phyloP scores from a whole-genome alignment of 257 asterid species.

The Solanum medicagineum region DNA sequence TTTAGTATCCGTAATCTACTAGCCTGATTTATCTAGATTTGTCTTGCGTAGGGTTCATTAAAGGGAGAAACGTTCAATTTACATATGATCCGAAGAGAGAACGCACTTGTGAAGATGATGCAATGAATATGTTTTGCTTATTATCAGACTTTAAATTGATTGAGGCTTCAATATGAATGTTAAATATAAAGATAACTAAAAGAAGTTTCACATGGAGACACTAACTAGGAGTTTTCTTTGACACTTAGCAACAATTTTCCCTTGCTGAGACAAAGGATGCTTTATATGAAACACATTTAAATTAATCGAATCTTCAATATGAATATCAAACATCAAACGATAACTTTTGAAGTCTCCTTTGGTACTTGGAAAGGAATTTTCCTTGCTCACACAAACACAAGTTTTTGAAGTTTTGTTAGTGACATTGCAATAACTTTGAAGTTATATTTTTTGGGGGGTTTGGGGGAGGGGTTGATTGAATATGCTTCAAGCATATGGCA shows the following conservation, averaged over 20 bases:
- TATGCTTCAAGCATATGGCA: neutral
- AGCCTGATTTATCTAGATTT: neutral
- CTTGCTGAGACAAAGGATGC: neutral
- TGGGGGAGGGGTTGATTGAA: neutral
- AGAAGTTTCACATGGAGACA: no score
- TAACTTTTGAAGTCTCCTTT: neutral
- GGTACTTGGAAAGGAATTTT: neutral
- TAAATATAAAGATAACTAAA: no score
- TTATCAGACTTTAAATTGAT: no score
- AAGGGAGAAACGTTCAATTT: neutral
- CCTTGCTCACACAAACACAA: neutral
- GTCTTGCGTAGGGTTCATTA: neutral
- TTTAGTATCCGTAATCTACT: neutral
- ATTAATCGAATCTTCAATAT: neutral
- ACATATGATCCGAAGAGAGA: no score
- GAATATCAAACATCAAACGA: neutral
- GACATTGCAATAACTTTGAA: neutral
- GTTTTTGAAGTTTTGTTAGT: neutral
- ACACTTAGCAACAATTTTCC: neutral
- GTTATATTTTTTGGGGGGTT: neutral
- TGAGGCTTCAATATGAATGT: neutral
- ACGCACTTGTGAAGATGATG: no score
- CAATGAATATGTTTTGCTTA: no score
- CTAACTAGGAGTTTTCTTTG: neutral
- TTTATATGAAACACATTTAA: neutral